Conservation (phyloP, 805 yeast genomes). For the Saturnispora mendoncae region DNA sequence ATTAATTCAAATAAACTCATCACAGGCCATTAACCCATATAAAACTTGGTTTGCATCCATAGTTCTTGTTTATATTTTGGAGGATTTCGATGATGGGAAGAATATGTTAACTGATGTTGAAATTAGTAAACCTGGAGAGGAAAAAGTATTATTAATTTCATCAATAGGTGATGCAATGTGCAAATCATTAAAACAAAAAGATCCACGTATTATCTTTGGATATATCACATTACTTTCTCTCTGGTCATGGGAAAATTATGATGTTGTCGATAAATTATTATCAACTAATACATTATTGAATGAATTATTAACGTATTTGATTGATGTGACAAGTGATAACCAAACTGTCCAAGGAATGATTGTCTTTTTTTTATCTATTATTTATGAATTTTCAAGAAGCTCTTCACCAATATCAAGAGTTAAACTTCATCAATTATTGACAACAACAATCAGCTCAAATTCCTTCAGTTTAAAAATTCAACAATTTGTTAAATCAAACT, state of each 20-base stretch:
- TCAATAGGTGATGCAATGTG: constrained; percentile 69
- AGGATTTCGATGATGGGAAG: constrained; percentile 43
- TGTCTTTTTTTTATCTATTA: constrained; percentile 60
- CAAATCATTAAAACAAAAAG: constrained; percentile 49
- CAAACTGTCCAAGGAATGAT: constrained; percentile 60
- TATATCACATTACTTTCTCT: constrained; percentile 64
- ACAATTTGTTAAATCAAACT: constrained; percentile 55
- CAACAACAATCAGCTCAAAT: constrained; percentile 69
- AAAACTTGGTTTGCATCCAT: constrained; percentile 75
- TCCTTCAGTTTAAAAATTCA: constrained; percentile 65
- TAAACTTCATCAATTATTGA: constrained; percentile 53
- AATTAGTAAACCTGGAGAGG: constrained; percentile 49
- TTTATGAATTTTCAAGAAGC: constrained; percentile 64
- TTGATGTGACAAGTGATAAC: constrained; percentile 32
- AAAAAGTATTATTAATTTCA: constrained; percentile 51
- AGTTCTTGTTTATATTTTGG: constrained; percentile 53
- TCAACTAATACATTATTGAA: constrained; percentile 57
- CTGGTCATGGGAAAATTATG: constrained; percentile 72
- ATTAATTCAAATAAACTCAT: constrained; percentile 66
- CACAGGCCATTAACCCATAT: constrained; percentile 68
- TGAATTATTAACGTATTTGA: constrained; percentile 58
- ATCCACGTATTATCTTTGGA: constrained; percentile 70
- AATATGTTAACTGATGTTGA: constrained; percentile 39
- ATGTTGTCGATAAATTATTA: constrained; percentile 68
- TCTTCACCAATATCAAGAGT: constrained; percentile 55